Percentiles rank a stretch among this genome's conserved stretches.
Conservation (phyloP, 2,329 filamentous ascomycete genomes). For the Furcasterigmium furcatum region DNA sequence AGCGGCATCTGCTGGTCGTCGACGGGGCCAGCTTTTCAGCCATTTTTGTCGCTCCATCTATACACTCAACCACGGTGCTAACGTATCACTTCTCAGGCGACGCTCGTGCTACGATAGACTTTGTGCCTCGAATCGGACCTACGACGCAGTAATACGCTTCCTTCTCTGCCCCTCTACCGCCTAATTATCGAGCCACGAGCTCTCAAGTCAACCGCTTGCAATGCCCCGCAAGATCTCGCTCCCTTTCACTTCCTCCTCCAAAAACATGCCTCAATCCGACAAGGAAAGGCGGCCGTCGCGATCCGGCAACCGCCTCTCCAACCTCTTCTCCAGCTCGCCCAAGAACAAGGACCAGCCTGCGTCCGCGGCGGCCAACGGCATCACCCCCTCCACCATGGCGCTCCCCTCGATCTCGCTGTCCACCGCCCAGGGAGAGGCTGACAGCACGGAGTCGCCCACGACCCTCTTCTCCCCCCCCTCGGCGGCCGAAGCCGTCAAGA, state of each 20-base stretch:
- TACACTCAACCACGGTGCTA: too few relatives aligned
- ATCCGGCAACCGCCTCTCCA: conserved; percentile 67
- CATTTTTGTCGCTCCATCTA: too few relatives aligned
- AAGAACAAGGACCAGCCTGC: conserved; percentile 68
- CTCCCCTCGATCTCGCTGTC: conserved; percentile 91
- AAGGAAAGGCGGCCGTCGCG: conserved; percentile 55
- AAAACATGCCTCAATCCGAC: conserved; percentile 39
- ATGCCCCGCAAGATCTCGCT: conserved; percentile 60
- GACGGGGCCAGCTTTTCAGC: too few relatives aligned
- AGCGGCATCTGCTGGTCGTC: too few relatives aligned
- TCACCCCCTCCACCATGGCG: conserved; percentile 70
- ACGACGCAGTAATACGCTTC: too few relatives aligned
- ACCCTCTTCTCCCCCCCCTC: conserved; percentile 83
- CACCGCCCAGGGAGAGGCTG: conserved; percentile 70
- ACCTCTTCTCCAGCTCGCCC: conserved; percentile 74
- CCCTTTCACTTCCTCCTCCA: conserved; percentile 50
- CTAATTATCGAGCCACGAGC: too few relatives aligned
- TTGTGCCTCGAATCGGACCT: too few relatives aligned
- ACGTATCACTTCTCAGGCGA: too few relatives aligned
- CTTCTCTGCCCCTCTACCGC: too few relatives aligned
- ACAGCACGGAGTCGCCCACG: conserved; percentile 70
- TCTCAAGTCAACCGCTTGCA: conserved; percentile 23
- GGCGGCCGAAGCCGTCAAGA: conserved; percentile 73
- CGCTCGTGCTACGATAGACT: too few relatives aligned
- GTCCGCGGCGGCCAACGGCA: conserved; percentile 62